Evolutionary conservation across 805 yeast genomes (phyloP), one percentile per base, ranked within the genome.

Genomic region (Alloascoidea hylecoeti): DNA sequence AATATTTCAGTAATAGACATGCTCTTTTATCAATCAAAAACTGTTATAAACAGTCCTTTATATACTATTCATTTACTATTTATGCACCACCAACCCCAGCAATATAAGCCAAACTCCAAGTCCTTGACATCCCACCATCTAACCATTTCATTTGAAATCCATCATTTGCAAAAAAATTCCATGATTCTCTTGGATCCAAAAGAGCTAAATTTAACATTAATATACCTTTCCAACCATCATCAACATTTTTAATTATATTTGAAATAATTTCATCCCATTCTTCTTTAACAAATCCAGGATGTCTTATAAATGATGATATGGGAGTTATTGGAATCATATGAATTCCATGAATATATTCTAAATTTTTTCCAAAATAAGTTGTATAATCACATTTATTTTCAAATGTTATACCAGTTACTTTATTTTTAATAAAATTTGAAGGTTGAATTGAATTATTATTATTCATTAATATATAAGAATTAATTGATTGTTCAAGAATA

Each of bases 61-160:
- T n/a, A n/a, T n/a, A n/a, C n/a, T n/a, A n/a, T n/a, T n/a, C n/a
- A n/a, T n/a, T n/a, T n/a, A n/a, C n/a, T n/a, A n/a, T n/a, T n/a
- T n/a, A n/a, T 23, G 30, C 30, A 23, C 30, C 30, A 23, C 30
- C 30, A 23, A 23, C 30, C n/a, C 30, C 30, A 23, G 30, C 95
- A 35, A 83, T 66, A 46, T 71, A 82, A 0, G 94, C 75, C 44
- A 86, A 61, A 9, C 88, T 77, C 94, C 95, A 86, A 0, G 96
- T 79, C 44, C 76, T 61, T 17, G 89, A 76, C 66, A 85, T 89
- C 2, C 96, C 96, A 41, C 72, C 72, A 49, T 88, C 96, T 36
- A 88, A 69, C 45, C 66, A 68, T 3, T 54, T 48, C n/a, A 61
- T 58, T 35, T 62, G 51, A 67, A 83, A 86, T 39, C 58, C 60